These are phyloP conservation scores for Candida insectorum DNA, from an alignment of 805 yeast genomes.

Conservation along the genomic window DNA sequence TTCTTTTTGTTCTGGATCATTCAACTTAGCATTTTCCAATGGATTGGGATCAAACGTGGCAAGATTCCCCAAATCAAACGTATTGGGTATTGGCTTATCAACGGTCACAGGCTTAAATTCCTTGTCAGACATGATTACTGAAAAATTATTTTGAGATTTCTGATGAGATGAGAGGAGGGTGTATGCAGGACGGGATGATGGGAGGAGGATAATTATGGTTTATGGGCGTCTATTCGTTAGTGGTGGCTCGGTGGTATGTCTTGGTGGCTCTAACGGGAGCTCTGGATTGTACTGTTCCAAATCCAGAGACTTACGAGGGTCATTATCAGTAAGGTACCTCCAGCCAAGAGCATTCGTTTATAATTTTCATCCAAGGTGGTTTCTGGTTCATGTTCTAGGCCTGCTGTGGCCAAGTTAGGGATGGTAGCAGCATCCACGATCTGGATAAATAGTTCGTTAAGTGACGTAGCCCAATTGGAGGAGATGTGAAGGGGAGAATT, in stretches of 20 bases:
- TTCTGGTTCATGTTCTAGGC: conserved; percentile 60
- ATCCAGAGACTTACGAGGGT: conserved; percentile 63
- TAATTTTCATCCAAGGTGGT: conserved; percentile 46
- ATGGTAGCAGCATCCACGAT: conserved; percentile 81
- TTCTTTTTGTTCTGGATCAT: conserved; percentile 57
- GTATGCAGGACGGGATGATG: no score
- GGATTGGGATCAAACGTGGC: conserved; percentile 91
- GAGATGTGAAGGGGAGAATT: conserved; percentile 89
- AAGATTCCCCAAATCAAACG: conserved; percentile 85
- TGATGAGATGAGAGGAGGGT: conserved; percentile 16
- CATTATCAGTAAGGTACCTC: conserved; percentile 68
- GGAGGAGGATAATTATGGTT: no score
- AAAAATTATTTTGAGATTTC: no score
- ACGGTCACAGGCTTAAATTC: conserved; percentile 74
- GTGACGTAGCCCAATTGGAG: conserved; percentile 82
- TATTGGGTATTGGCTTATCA: conserved; percentile 85
- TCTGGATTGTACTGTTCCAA: conserved; percentile 50
- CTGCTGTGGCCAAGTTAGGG: conserved; percentile 79
- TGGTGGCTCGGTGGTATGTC: no score
- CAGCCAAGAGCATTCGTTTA: conserved; percentile 57
- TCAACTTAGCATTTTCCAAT: conserved; percentile 58
- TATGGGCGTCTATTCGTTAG: no score
- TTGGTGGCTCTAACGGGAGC: no score
- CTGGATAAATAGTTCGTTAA: conserved; percentile 81
- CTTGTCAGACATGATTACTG: conserved; percentile 4